Evolutionary conservation across 345 rosid species (phyloP), one percentile per base, ranked within the genome.

Genomic region (Lumnitzera racemosa): DNA sequence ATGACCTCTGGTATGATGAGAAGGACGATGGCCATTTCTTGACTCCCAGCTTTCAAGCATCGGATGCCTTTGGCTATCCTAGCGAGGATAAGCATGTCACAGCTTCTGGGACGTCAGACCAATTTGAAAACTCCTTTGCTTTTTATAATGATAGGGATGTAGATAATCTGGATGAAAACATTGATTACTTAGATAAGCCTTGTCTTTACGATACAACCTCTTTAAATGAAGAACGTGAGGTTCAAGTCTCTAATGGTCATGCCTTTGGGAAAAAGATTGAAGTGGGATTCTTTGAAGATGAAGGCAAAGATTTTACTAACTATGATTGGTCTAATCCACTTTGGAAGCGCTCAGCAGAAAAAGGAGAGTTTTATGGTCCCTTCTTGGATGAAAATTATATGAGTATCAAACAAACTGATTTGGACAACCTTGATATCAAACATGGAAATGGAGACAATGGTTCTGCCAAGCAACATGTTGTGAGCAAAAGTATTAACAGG

Each of bases 31-130:
- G 87, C 24, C 61, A 73, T 68, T 85, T 87, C 71, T 57, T 87
- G 95, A 86, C 83, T 62, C 96, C 96, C 15, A 73, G 72, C 60
- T 80, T 81, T 61, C 73, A 64, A 17, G 89, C 67, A 41, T 67
- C 77, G 41, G 98, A 84, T 65, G 76, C 78, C 72, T 81, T 79
- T 17, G 73, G 78, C 52, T 78, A 72, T 62, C 94, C 77, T 20
- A 81, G 86, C 24, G 80, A 90, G 72, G 99, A 94, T 61, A 94
- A 94, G 83, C 90, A 83, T 57, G 70, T 90, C 23, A 81, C 68
- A 68, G 67, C 74, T 57, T 74, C 62, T 2, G 86, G 76, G 58
- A 69, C 77, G 0, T 74, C 67, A n/a, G 71, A 67, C 17, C 80
- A 74, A 47, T 58, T 64, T 56, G 85, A 84, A 59, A 69, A 72